Evolutionary conservation across 805 yeast species (phyloP).

Genomic region (Metschnikowia reukaufii): DNA sequence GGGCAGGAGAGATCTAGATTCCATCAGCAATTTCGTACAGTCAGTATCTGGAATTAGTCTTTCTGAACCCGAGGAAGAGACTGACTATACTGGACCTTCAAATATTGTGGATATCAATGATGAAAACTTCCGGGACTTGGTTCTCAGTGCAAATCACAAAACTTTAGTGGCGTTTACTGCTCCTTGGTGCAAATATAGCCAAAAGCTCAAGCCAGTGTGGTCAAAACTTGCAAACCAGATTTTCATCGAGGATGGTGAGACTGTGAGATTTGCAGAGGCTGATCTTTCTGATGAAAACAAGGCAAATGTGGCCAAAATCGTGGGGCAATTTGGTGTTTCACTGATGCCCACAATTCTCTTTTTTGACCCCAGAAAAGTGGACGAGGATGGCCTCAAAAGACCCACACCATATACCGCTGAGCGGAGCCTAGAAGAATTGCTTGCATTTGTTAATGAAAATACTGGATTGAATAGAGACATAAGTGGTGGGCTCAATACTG

Average conservation of each 20-base stretch:
- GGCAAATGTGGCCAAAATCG: slow-evolving; percentile 16
- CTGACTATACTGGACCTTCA: slow-evolving; percentile 1
- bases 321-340: slow-evolving; percentile 36
- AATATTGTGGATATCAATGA: slow-evolving; percentile 13
- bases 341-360: slow-evolving; percentile 57
- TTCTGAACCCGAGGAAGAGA: not conserved
- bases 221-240: slow-evolving; percentile 50
- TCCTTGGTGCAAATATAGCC: slow-evolving; percentile 61
- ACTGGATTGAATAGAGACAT: slow-evolving; percentile 30
- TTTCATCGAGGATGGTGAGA: slow-evolving; percentile 35
- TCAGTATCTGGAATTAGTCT: slow-evolving; percentile 31
- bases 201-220: slow-evolving; percentile 51
- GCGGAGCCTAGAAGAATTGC: slow-evolving; percentile 21
- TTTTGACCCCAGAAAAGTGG: slow-evolving; percentile 33
- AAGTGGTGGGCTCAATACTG: slow-evolving; percentile 31
- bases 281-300: slow-evolving; percentile 14
- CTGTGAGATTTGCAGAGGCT: slow-evolving; percentile 43
- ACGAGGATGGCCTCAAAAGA: slow-evolving; percentile 24
- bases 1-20: slow-evolving; percentile 52
- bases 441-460: slow-evolving; percentile 29
- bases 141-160: slow-evolving; percentile 30
- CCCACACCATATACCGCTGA: slow-evolving; percentile 32
- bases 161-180: slow-evolving; percentile 57
- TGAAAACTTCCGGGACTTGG: slow-evolving; percentile 42
- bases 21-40: slow-evolving; percentile 54